These are phyloP conservation scores for Chrysanthemum seticuspe DNA, from an alignment of 129 eudicot species.

Conservation along the genomic window DNA sequence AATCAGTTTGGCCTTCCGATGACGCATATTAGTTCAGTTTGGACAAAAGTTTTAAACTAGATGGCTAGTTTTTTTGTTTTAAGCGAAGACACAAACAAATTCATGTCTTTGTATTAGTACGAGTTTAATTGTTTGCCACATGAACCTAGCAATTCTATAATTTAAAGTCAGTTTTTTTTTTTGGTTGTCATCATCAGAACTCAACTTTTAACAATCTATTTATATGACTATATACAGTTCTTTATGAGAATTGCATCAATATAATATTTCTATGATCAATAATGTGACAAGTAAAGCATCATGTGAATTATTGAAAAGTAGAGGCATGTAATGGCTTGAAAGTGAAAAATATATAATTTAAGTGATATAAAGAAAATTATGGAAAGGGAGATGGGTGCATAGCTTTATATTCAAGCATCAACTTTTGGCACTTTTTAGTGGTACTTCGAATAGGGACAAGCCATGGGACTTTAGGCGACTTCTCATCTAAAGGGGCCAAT, in stretches of 20 bases:
- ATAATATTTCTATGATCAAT: too few species aligned
- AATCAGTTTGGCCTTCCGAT: neutral
- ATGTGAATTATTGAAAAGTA: conserved; percentile 18
- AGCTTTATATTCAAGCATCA: conserved; percentile 32
- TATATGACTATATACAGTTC: too few species aligned
- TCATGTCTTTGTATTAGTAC: too few species aligned
- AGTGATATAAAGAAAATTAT: conserved; percentile 28
- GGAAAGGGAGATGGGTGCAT: conserved; percentile 29
- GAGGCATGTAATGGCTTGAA: conserved; percentile 17
- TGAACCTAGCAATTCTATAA: too few species aligned
- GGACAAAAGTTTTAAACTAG: neutral
- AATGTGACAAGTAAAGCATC: conserved; percentile 15
- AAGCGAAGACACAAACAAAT: too few species aligned
- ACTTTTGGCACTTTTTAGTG: conserved; percentile 15
- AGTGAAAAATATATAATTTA: conserved; percentile 21
- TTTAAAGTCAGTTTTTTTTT: neutral
- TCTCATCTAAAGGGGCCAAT: conserved; percentile 19
- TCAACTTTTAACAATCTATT: too few species aligned
- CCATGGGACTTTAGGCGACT: neutral
- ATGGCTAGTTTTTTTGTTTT: neutral
- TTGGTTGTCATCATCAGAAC: too few species aligned
- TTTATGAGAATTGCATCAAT: too few species aligned
- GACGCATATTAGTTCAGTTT: neutral
- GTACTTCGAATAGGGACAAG: conserved; percentile 9
- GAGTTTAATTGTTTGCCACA: too few species aligned